phyloP scores from a whole-genome alignment of 371 early-diverging fungal genomes.

The Mucor saturninus region DNA sequence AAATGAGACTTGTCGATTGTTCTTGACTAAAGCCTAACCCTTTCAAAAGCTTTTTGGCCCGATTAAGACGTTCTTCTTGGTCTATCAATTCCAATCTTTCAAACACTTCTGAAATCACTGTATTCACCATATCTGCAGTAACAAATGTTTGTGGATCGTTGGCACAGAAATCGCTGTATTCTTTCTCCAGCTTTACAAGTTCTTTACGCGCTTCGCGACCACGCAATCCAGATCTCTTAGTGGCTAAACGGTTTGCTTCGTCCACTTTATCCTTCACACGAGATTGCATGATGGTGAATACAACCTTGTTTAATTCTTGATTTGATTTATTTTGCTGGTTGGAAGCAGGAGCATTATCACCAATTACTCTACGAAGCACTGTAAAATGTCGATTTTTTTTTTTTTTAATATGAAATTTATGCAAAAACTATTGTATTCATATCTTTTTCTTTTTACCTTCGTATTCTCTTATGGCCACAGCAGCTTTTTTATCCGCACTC shows the following conservation, averaged over 20 bases:
- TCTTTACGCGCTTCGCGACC: constrained; percentile 75
- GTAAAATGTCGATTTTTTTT: neutral
- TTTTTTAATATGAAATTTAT: neutral
- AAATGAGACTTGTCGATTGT: constrained; percentile 44
- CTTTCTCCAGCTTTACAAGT: constrained; percentile 58
- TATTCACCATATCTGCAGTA: constrained; percentile 59
- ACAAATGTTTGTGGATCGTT: constrained; percentile 46
- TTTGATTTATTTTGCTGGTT: constrained; percentile 8
- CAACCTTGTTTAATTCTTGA: constrained; percentile 31
- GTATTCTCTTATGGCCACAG: constrained; percentile 33
- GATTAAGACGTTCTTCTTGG: constrained; percentile 54
- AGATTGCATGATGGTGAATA: constrained; percentile 37
- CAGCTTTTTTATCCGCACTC: constrained; percentile 69
- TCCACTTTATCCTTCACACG: constrained; percentile 49
- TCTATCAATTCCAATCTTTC: constrained; percentile 50
- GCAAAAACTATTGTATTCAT: neutral
- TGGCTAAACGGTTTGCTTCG: constrained; percentile 68
- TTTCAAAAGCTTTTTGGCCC: constrained; percentile 64
- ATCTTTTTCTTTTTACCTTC: constrained; percentile 31
- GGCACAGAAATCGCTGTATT: constrained; percentile 41
- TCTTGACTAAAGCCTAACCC: constrained; percentile 68
- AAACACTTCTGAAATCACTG: constrained; percentile 61
- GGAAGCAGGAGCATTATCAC: constrained; percentile 12
- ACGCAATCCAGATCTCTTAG: constrained; percentile 77
- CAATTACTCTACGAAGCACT: constrained; percentile 41